A percentile compares a stretch with the other conserved stretches of the same genome.
These are phyloP conservation scores for Backusella mclennaniae DNA, from an alignment of 192 early-diverging fungal species.

Conservation along the genomic window DNA sequence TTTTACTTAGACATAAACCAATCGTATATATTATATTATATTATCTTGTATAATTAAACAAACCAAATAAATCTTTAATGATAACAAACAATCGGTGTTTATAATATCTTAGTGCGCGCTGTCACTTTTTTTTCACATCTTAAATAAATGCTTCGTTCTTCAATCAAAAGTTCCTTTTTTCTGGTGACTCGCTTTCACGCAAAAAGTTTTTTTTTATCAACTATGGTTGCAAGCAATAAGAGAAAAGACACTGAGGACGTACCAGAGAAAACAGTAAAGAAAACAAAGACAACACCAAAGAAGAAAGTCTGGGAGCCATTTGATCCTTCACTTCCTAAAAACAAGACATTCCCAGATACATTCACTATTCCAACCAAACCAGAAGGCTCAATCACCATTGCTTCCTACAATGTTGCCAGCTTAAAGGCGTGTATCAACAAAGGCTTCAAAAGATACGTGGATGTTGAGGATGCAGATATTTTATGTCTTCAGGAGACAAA, in stretches of 20 bases:
- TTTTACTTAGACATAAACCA: neutral
- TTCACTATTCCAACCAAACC: slow-evolving; percentile 53
- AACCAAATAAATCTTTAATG: neutral
- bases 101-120: neutral
- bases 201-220: neutral
- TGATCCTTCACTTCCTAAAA: slow-evolving; percentile 48
- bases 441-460: slow-evolving; percentile 70
- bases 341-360: slow-evolving; percentile 63
- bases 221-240: neutral
- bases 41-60: neutral
- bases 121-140: neutral
- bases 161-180: neutral
- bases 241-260: neutral
- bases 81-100: neutral
- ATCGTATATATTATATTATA: neutral
- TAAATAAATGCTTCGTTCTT: neutral
- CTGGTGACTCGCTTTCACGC: neutral
- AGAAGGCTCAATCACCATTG: slow-evolving; percentile 57
- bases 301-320: slow-evolving; percentile 17
- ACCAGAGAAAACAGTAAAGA: neutral
- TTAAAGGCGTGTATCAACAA: slow-evolving; percentile 75
- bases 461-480: slow-evolving; percentile 80
- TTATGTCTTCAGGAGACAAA: slow-evolving; percentile 87
- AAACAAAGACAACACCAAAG: slow-evolving; percentile 4
- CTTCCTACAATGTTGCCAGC: slow-evolving; percentile 80